Evolutionary conservation across 805 yeast genomes (phyloP).

Genomic region (Kazachstania africana): DNA sequence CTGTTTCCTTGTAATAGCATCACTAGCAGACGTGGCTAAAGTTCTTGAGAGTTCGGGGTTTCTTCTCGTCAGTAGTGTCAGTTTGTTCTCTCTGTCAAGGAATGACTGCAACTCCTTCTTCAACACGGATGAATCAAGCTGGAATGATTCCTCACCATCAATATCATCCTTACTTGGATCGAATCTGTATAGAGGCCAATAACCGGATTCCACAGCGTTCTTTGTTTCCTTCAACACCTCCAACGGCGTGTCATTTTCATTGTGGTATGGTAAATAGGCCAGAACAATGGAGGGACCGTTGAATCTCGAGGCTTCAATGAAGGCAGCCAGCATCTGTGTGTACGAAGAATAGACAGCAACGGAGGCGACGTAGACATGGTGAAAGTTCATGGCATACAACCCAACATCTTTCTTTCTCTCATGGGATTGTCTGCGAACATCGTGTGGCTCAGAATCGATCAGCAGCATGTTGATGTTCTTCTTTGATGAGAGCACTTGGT

Average conservation of each 20-base stretch:
- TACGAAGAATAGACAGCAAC: conserved; percentile 89
- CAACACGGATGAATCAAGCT: conserved; percentile 74
- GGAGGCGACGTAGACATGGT: conserved; percentile 82
- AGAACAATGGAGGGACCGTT: conserved; percentile 85
- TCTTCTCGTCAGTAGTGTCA: conserved; percentile 60
- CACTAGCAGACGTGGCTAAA: conserved; percentile 50
- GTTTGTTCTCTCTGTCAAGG: conserved; percentile 80
- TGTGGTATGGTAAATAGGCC: conserved; percentile 73
- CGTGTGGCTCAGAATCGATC: conserved; percentile 73
- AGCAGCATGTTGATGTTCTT: conserved; percentile 73
- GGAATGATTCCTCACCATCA: conserved; percentile 46
- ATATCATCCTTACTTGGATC: conserved; percentile 39
- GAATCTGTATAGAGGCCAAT: conserved; percentile 90
- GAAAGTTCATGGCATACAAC: conserved; percentile 87
- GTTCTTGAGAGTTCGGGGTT: conserved; percentile 71
- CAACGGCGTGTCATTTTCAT: conserved; percentile 57
- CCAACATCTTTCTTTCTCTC: conserved; percentile 70
- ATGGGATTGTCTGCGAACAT: conserved; percentile 30
- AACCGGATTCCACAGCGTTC: conserved; percentile 83
- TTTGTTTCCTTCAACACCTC: conserved; percentile 78
- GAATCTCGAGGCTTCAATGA: conserved; percentile 80
- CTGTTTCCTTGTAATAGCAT: conserved; percentile 48
- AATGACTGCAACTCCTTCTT: conserved; percentile 67
- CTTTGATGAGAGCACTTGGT: conserved; percentile 64
- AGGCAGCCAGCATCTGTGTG: conserved; percentile 81